Evolutionary conservation across 768 basidiomycete genomes (phyloP).

Genomic region (Lactarius pseudohatsudake): DNA sequence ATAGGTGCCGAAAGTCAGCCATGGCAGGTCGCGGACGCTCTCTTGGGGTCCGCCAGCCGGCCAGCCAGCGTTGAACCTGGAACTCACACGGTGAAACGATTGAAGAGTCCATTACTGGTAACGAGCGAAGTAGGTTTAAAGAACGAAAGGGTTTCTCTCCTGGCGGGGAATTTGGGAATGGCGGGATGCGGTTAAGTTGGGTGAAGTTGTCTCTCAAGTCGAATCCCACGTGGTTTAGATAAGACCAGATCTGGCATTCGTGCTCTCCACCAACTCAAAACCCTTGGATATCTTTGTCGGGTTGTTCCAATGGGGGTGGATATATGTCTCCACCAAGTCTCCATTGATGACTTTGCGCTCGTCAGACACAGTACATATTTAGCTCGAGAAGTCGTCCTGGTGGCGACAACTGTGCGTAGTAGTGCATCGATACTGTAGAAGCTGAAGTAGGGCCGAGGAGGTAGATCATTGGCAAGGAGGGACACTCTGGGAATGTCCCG

Average conservation of each 20-base stretch:
- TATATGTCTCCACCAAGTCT: neutral
- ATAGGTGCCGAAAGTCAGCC: constrained; percentile 6
- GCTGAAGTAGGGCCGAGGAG: neutral
- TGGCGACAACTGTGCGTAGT: neutral
- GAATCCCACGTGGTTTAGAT: neutral
- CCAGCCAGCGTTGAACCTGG: neutral
- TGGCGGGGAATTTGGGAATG: neutral
- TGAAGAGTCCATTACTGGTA: constrained; percentile 9
- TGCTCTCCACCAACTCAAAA: too few species aligned
- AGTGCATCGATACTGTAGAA: neutral
- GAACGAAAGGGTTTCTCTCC: constrained; percentile 1
- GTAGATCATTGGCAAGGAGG: neutral
- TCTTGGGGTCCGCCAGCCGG: neutral
- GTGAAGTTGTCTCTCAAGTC: neutral
- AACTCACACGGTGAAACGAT: constrained; percentile 22
- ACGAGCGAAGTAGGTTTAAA: constrained; percentile 6
- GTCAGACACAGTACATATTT: neutral
- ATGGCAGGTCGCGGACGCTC: neutral
- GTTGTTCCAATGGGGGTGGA: neutral
- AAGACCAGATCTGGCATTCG: neutral
- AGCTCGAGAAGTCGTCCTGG: neutral
- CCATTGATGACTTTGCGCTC: too few species aligned
- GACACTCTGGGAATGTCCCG: neutral
- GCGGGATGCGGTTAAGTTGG: neutral
- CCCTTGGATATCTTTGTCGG: too few species aligned